Base-by-base conservation (phyloP, 768 basidiomycete species). In the Mycena leptocephala region DNA sequence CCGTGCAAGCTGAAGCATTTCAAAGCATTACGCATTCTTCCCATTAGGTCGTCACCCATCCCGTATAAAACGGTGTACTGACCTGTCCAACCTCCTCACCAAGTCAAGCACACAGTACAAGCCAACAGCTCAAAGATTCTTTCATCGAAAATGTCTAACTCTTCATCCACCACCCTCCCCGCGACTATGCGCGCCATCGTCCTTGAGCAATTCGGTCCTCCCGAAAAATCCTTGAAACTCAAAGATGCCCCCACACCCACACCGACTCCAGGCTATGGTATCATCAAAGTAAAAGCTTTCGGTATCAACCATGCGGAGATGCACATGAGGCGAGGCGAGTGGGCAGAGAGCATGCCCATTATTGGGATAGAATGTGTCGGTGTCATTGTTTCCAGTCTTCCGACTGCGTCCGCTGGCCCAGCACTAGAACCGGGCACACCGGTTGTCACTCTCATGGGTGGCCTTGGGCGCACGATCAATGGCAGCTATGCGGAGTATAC, bases 281-380 rank as follows among this genome's bases (percentile, higher is more conserved):
- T 81, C 37, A 79, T 81, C 72, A 64, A 71, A 51, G 72, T 81
- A 2, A 77, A 76, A 37, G 78, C 76, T 18, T 81, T 81, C 30
- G 79, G 80, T 5, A 56, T 81, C 65, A 81, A 81, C 53, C 80
- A 81, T 41, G 80, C 80, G 24, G 80, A 81, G 37, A 79, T 80
- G 75, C 79, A 81, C 63, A 81, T 81, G 80, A 74, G 80, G n/a
- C 53, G 71, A 28, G 79, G 80, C 14, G 80, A 81, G 51, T 81
- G 80, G 80, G 79, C 79, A 16, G 80, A 81, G 64, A 51, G 30
- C 46, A 79, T 79, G 74, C 79, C 80, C 18, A 77, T 81, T 13
- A 76, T 76, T 26, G 80, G 80, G 9, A 80, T 81, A 66, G 79
- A 81, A 64, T 81, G 80, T 58, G 80, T 78, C 32, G 80, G 80